Percentiles rank a stretch among this genome's conserved stretches.
phyloP scores from a whole-genome alignment of 1,139 yeast genomes.

The Groenewaldozyma auringiensis region DNA sequence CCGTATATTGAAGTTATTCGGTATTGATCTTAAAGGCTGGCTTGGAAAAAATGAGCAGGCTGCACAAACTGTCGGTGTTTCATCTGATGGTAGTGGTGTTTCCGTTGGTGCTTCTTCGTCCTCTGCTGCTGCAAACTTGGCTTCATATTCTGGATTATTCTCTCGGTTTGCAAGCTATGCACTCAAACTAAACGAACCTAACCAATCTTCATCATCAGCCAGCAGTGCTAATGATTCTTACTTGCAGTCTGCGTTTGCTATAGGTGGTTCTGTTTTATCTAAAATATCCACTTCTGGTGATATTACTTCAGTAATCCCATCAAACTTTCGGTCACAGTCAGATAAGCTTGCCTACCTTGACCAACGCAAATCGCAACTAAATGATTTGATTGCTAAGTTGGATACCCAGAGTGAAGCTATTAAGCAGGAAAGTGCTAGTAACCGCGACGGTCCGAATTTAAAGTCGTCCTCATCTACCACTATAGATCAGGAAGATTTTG shows the following conservation, averaged over 20 bases:
- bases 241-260: slow-evolving; percentile 4
- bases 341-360: slow-evolving; percentile 17
- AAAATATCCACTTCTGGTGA: slow-evolving; percentile 2
- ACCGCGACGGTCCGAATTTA: background rate
- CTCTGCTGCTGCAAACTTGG: slow-evolving; percentile 13
- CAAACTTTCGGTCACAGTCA: slow-evolving; percentile 12
- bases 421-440: slow-evolving; percentile 13
- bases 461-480: background rate
- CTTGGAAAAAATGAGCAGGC: slow-evolving; percentile 1
- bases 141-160: slow-evolving; percentile 24
- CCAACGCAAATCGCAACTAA: slow-evolving; percentile 16
- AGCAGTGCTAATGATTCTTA: slow-evolving; percentile 7
- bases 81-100: background rate
- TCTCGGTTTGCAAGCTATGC: slow-evolving; percentile 5
- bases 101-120: slow-evolving; percentile 2
- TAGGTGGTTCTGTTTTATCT: background rate
- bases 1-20: slow-evolving; percentile 10
- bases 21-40: background rate
- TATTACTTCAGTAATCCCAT: slow-evolving; percentile 8
- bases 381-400: slow-evolving; percentile 15
- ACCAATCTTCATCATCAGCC: slow-evolving; percentile 4
- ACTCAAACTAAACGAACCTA: slow-evolving; percentile 3
- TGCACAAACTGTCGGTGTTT: background rate
- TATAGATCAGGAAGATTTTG: slow-evolving; percentile 14
- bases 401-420: slow-evolving; percentile 19